Percentiles rank a stretch among this genome's conserved stretches.
Conservation (phyloP, 2,329 filamentous ascomycete genomes). For the Botrytis aclada region DNA sequence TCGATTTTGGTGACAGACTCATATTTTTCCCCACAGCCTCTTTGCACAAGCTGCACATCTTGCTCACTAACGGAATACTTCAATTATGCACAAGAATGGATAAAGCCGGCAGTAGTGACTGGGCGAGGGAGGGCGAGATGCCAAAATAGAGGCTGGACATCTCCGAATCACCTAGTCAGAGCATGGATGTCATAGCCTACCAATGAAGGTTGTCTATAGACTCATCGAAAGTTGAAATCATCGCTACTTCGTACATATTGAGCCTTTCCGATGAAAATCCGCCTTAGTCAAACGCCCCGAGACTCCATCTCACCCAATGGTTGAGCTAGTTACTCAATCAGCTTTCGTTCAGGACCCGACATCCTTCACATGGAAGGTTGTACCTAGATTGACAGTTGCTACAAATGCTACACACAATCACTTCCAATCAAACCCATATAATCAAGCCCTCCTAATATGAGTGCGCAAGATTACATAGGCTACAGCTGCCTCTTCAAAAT, state of each 20-base stretch:
- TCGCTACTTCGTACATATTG: not conserved
- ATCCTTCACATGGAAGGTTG: not conserved
- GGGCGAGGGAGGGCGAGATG: conserved; percentile 14
- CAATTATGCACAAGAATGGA: conserved; percentile 7
- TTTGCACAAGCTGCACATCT: conserved; percentile 31
- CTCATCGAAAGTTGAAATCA: conserved; percentile 3
- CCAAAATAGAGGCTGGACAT: conserved; percentile 9
- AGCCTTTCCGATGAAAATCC: conserved; percentile 11
- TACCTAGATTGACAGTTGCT: not conserved
- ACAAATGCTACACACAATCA: not conserved
- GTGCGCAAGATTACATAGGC: not conserved
- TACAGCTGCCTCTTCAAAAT: not conserved
- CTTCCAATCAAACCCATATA: not conserved
- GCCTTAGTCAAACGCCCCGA: conserved; percentile 12
- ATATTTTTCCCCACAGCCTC: conserved; percentile 31
- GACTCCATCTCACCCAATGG: conserved; percentile 6
- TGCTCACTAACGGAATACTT: conserved; percentile 3
- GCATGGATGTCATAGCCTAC: not conserved
- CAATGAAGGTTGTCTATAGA: conserved; percentile 1
- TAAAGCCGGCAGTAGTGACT: conserved; percentile 1
- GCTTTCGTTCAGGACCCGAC: conserved; percentile 5
- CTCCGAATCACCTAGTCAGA: not conserved
- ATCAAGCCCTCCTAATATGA: not conserved
- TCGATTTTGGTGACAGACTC: not conserved
- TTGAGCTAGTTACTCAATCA: not conserved